phyloP scores from a whole-genome alignment of 1,284 basidiomycete genomes.

The Ganoderma lingzhi region DNA sequence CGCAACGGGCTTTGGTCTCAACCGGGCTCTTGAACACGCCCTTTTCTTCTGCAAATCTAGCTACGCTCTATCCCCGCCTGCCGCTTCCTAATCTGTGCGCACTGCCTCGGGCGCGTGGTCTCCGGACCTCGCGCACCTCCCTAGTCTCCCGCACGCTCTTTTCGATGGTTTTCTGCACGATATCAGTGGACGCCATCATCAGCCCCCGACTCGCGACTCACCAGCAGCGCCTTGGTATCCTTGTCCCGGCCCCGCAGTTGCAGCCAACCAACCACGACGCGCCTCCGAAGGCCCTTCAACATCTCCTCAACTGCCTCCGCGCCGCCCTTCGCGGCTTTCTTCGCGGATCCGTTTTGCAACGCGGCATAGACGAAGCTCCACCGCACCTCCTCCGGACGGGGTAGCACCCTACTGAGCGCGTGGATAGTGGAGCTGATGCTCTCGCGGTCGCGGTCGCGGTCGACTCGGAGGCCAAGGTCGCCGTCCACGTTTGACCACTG shows the following conservation, averaged over 20 bases:
- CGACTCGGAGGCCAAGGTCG: neutral
- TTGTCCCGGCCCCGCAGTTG: neutral
- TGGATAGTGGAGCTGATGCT: neutral
- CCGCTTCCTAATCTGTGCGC: no score
- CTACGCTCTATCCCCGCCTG: no score
- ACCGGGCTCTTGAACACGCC: no score
- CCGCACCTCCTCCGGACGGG: neutral
- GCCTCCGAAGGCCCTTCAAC: neutral
- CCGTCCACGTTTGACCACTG: neutral
- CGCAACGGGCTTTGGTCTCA: no score
- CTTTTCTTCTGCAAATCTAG: no score
- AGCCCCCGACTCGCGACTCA: neutral
- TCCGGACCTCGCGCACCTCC: no score
- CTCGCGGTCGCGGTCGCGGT: neutral
- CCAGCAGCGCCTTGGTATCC: neutral
- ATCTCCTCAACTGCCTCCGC: neutral
- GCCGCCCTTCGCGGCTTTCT: neutral
- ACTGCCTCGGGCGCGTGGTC: no score
- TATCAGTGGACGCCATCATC: no score
- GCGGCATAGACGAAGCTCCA: neutral
- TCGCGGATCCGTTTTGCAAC: neutral
- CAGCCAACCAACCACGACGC: neutral
- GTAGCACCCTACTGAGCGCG: neutral
- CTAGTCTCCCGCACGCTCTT: no score
- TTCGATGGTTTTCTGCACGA: no score